Base-by-base conservation (phyloP, 495 filamentous ascomycete genomes). In the Aspergillus coremiiformis region DNA sequence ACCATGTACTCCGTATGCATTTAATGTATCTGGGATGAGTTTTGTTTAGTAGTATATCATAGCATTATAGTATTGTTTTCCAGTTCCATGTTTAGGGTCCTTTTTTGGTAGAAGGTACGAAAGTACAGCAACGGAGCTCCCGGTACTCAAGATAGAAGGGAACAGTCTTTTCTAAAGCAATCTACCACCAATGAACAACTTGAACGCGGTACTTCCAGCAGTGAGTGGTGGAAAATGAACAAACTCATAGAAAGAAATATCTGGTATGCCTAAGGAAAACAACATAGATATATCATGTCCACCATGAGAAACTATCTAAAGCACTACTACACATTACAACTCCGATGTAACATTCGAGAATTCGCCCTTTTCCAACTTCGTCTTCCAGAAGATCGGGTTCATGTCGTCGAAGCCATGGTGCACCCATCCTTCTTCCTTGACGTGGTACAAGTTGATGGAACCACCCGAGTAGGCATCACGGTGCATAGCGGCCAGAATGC, bases 301-400 rank as follows among this genome's bases (percentile, higher is more conserved):
- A 49, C 54, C 54, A 58, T 53, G 20, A 53, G 49, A 52, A 33
- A 44, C 7, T 29, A 44, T 29, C 30, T 21, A 26, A 44, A 9
- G 32, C 22, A 26, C 26, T 15, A 45, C 45, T 39, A 17, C 43
- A 42, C 32, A 49, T 60, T 66, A 75, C 60, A 96, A 73, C 61
- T 86, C 79, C 59, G 86, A 84, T 22, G 89, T 94, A 51, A 98
- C 93, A 71, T 96, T 97, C 52, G 88, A 91, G 71, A 98, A 98
- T 74, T 98, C 93, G 63, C 90, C 90, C 78, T 92, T 93, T 69
- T 95, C 87, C 62, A 97, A 71, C 84, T 97, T 98, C 37, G 89
- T 95, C 81, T 94, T 87, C 93, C 94, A 97, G 83, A 97, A 97
- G 61, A 96, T 90, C 21, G 89, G 89, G 76, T 93, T 90, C 56